Evolutionary conservation across 257 asterid species (phyloP), one percentile per base, ranked within the genome.

Genomic region (Lycium ferocissimum): DNA sequence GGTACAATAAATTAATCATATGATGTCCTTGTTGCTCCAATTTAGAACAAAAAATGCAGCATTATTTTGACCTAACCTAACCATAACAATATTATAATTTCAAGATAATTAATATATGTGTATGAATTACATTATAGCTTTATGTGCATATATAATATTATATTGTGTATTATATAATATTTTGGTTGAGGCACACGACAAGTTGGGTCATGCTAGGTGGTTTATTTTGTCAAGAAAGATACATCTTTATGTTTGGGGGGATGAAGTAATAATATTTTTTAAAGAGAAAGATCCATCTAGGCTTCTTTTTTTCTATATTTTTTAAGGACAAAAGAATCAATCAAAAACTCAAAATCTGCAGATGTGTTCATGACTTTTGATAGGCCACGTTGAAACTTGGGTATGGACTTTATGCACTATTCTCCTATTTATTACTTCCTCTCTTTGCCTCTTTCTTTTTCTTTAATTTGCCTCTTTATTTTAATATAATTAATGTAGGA

Each of bases 121-220:
- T 73, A 73, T 73, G 26, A n/a, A 43, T 43, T 72, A 72, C 35
- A 79, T 17, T 58, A 80, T 80, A 80, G 67, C 38, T 37, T 80
- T 57, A 58, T 80, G 67, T 56, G 38, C 65, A 37, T 53, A 37
- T 3, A 15, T 61, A 33, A 18, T 72, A 82, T 63, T 62, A 82
- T 86, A 83, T 45, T 69, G 7, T 20, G 6, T 73, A 73, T 47
- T 73, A 75, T 65, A 90, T 18, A 79, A 26, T 85, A 87, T 65
- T 86, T 81, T 80, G 89, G 76, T 89, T 89, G 91, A 92, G 93
- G 93, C 88, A 89, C 90, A 88, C 91, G 91, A 92, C 91, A 88
- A 90, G 91, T 90, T 89, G 86, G 89, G 89, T 85, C 84, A 66
- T 58, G 75, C 86, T 79, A 76, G 26, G 82, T 84, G 82, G 72